Evolutionary conservation across 441 rosid species (phyloP).

Genomic region (Eutrema salsugineum): DNA sequence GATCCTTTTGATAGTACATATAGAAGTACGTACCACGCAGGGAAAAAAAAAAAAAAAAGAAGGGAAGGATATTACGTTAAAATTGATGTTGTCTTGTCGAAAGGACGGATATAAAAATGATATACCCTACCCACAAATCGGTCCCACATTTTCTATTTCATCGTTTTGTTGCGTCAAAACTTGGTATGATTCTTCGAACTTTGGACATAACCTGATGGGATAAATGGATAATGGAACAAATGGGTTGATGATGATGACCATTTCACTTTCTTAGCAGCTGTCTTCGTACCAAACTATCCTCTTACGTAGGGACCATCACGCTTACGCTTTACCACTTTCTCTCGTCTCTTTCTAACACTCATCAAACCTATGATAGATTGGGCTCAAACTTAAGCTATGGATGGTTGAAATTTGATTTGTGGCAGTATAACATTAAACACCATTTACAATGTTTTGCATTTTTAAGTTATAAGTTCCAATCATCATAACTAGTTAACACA

Average conservation of each 20-base stretch:
- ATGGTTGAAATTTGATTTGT: background rate
- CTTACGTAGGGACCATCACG: slow-evolving; percentile 15
- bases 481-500: background rate
- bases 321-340: slow-evolving; percentile 20
- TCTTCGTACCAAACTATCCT: slow-evolving; percentile 1
- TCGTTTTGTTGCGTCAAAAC: slow-evolving; percentile 9
- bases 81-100: slow-evolving; percentile 1
- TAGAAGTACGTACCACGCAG: background rate
- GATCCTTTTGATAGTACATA: slow-evolving; percentile 8
- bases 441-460: background rate
- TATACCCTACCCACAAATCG: background rate
- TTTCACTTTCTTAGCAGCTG: slow-evolving; percentile 24
- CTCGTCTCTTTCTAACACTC: background rate
- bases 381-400: background rate
- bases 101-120: background rate
- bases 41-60: too few relatives aligned
- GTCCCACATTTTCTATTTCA: slow-evolving; percentile 11
- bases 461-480: background rate
- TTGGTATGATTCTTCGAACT: slow-evolving; percentile 18
- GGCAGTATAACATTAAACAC: background rate
- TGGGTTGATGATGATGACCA: slow-evolving; percentile 3
- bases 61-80: background rate
- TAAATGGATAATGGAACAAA: slow-evolving; percentile 9
- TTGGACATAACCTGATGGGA: slow-evolving; percentile 16
- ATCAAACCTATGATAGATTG: background rate